These are phyloP conservation scores for Salix caprea DNA, from an alignment of 345 rosid genomes.

Conservation along the genomic window DNA sequence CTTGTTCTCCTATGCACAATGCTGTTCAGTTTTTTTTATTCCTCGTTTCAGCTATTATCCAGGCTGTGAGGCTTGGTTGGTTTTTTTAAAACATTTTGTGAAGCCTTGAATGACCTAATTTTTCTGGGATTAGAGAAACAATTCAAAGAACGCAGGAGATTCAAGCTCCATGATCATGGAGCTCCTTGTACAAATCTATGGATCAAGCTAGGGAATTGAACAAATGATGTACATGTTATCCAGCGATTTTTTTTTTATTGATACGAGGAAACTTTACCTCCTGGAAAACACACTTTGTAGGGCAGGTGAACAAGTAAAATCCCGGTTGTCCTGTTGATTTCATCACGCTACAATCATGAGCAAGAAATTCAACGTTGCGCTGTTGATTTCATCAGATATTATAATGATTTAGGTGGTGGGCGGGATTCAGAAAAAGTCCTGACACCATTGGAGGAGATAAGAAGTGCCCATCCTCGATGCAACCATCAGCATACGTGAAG, in stretches of 20 bases:
- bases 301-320: too few relatives aligned
- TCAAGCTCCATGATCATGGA: neutral
- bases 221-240: neutral
- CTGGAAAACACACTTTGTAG: too few relatives aligned
- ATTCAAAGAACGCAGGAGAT: neutral
- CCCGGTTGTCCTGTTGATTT: too few relatives aligned
- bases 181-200: neutral
- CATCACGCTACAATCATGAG: too few relatives aligned
- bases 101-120: neutral
- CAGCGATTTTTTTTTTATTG: neutral
- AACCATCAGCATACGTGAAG: neutral
- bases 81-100: neutral
- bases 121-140: neutral
- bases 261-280: too few relatives aligned
- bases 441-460: neutral
- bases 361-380: neutral
- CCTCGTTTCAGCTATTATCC: neutral
- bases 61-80: neutral
- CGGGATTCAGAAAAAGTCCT: neutral
- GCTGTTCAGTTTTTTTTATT: neutral
- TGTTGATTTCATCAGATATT: neutral
- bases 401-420: neutral
- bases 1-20: neutral
- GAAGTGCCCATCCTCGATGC: neutral
- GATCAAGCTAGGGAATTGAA: neutral